Conservation (phyloP, 208 protist genomes). For the Trichomonas tenax region DNA sequence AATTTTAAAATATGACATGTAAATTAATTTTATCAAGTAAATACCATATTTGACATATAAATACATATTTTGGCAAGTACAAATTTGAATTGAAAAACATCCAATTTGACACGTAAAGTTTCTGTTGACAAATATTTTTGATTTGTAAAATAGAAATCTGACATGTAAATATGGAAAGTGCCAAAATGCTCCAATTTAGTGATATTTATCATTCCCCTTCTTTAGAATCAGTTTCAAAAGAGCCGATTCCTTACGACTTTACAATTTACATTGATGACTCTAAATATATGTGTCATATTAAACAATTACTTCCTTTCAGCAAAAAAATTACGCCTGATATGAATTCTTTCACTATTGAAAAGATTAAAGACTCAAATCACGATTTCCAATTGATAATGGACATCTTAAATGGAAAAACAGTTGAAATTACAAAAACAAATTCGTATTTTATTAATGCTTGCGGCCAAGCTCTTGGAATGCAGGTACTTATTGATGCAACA, state of each 20-base stretch:
- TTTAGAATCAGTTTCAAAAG: not conserved
- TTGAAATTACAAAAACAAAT: not conserved
- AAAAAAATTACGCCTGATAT: not conserved
- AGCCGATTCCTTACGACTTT: not conserved
- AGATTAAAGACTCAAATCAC: not conserved
- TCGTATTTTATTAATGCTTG: not conserved
- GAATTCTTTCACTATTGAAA: not conserved
- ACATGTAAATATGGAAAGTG: no score
- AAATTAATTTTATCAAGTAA: no score
- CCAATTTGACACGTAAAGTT: no score
- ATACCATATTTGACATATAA: no score
- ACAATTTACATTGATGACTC: not conserved
- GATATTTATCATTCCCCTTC: not conserved
- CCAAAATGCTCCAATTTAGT: not conserved
- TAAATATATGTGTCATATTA: not conserved
- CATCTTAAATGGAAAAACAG: not conserved
- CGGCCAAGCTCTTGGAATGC: not conserved
- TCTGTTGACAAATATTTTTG: no score
- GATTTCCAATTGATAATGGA: not conserved
- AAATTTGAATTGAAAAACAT: no score
- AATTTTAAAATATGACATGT: no score
- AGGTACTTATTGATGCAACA: not conserved
- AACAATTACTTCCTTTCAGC: not conserved
- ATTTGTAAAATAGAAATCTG: no score
- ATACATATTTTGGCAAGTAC: no score